Base-by-base conservation (phyloP, 2,329 filamentous ascomycete genomes). In the Fusarium brachygibbosum region DNA sequence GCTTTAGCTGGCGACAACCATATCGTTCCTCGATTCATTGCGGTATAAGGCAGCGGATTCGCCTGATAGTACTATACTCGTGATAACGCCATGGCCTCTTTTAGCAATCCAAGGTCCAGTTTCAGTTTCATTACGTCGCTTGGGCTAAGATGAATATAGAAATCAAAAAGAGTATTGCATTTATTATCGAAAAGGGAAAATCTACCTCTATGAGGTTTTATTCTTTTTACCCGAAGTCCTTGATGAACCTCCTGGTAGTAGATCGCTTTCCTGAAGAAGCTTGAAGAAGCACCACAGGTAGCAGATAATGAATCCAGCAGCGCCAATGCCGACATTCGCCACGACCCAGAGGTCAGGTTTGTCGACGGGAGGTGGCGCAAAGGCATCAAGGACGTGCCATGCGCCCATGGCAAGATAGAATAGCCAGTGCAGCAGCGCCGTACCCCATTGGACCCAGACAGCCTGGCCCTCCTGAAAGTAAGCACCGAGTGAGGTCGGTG, bases 331-430 rank as follows among this genome's bases (percentile, higher is more conserved):
- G 11, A 96, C 94, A 75, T 99, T 99, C 14, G 90, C 86, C 4
- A 99, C 94, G 5, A 97, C 90, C 95, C 95, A 99, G 2, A 99
- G 82, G 81, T 99, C 96, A 1, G 96, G 96, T 80, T 97, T 98
- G 60, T 86, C 85, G 0, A 82, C 73, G 6, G 95, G 94, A 16
- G 94, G 90, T 12, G 79, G 65, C 1, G 94, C 80, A 63, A 89
- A 89, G 2, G 86, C 86, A 71, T 97, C 93, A 1, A 89, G 82
- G 14, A 93, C 79, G 78, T 99, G 96, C 93, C 96, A 98, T 16
- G 79, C 85, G 16, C 88, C 83, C 90, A 98, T 97, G 32, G 84
- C 84, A 6, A 88, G 68, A 76, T 98, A 98, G 72, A 96, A 94
- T 14, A 83, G 81, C 14, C 89, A 79, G 75, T 99, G 96, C 6